Percentiles rank a stretch among this genome's conserved stretches.
phyloP scores from a whole-genome alignment of 768 basidiomycete genomes.

The Fibroporia radiculosa region DNA sequence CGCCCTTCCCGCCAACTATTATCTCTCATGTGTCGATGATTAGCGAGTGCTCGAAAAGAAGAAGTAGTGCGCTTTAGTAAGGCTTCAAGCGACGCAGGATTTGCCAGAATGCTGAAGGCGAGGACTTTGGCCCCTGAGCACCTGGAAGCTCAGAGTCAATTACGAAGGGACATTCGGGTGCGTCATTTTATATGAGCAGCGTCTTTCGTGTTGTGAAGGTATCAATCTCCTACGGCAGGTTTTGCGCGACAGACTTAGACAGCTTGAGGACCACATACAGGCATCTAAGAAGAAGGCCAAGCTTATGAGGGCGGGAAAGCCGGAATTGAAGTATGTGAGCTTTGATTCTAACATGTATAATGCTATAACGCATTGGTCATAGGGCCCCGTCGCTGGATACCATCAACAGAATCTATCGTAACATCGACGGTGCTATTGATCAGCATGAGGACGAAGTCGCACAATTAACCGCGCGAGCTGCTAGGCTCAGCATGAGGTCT shows the following conservation, averaged over 20 bases:
- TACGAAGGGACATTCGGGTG: conserved; percentile 69
- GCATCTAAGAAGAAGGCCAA: conserved; percentile 63
- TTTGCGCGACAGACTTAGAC: conserved; percentile 67
- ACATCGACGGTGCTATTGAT: conserved; percentile 68
- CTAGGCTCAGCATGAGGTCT: conserved; percentile 37
- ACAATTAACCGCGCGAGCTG: conserved; percentile 42
- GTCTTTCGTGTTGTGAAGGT: conserved; percentile 5
- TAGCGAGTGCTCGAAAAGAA: conserved; percentile 77
- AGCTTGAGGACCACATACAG: conserved; percentile 70
- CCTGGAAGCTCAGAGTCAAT: conserved; percentile 68
- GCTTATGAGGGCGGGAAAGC: conserved; percentile 52
- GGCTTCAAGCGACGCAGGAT: conserved; percentile 72
- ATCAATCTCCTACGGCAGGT: conserved; percentile 30
- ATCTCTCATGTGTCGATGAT: conserved; percentile 32
- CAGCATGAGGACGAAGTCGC: conserved; percentile 53
- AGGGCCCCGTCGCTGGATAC: conserved; percentile 84
- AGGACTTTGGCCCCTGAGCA: conserved; percentile 66
- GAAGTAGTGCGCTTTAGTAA: conserved; percentile 75
- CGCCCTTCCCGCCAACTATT: background rate
- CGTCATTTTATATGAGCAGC: conserved; percentile 12
- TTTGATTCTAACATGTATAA: background rate
- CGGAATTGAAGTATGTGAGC: conserved; percentile 46
- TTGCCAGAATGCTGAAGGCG: conserved; percentile 40
- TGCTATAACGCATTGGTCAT: conserved; percentile 3
- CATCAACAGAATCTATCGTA: conserved; percentile 76